A percentile compares a stretch with the other conserved stretches of the same genome.
Conservation (phyloP, 129 eudicot species). For the Apium graveolens region DNA sequence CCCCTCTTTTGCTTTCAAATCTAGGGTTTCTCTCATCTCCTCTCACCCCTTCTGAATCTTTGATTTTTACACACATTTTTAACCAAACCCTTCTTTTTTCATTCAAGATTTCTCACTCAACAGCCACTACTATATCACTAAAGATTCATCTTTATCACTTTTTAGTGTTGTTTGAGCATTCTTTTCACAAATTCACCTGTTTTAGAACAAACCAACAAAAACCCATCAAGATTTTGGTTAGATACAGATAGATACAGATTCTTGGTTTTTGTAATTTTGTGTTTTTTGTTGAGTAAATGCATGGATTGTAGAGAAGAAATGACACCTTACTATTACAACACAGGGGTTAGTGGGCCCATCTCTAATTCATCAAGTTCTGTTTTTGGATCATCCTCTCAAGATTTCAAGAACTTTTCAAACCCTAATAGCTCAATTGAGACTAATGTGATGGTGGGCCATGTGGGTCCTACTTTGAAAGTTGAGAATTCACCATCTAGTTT, state of each 20-base stretch:
- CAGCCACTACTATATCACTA: conserved; percentile 9
- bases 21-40: conserved; percentile 53
- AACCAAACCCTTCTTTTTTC: background rate
- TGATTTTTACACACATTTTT: background rate
- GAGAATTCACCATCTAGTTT: conserved; percentile 42
- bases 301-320: conserved; percentile 95
- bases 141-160: conserved; percentile 8
- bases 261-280: background rate
- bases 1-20: conserved; percentile 44
- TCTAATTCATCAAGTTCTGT: background rate
- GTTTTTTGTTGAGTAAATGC: conserved; percentile 48
- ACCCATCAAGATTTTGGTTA: conserved; percentile 21
- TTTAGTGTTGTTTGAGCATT: background rate
- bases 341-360: conserved; percentile 48
- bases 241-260: background rate
- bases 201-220: conserved; percentile 44
- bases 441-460: conserved; percentile 33
- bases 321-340: conserved; percentile 61
- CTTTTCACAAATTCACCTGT: conserved; percentile 48
- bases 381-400: conserved; percentile 38
- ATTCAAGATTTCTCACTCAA: conserved; percentile 12
- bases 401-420: conserved; percentile 40
- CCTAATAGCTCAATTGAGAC: conserved; percentile 48
- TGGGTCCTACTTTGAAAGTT: conserved; percentile 49
- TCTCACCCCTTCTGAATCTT: background rate